phyloP scores from a whole-genome alignment of 345 rosid genomes.

The Acer negundo region DNA sequence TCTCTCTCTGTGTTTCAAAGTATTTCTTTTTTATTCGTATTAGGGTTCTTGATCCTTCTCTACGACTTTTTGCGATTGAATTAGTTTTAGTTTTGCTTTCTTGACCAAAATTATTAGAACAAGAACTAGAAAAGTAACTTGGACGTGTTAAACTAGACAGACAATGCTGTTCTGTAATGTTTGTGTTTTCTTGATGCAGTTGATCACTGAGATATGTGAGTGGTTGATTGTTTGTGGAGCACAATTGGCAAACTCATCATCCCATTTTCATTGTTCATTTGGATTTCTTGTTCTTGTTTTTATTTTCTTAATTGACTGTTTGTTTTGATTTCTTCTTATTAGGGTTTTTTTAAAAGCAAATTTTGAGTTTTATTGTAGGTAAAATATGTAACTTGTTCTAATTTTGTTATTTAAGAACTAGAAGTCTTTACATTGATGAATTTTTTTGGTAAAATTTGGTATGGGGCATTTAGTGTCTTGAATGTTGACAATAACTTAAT shows the following conservation, averaged over 20 bases:
- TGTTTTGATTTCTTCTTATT: neutral
- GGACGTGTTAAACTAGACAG: neutral
- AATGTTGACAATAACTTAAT: neutral
- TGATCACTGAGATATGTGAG: neutral
- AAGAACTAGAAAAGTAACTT: neutral
- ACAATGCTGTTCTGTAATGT: neutral
- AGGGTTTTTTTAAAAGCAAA: neutral
- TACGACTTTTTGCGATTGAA: conserved; percentile 21
- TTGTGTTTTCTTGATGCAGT: neutral
- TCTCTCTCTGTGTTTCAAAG: neutral
- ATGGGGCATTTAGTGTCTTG: neutral
- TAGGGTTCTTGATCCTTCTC: conserved; percentile 18
- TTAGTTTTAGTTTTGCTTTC: neutral
- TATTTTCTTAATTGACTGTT: neutral
- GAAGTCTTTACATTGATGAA: neutral
- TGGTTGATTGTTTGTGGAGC: neutral
- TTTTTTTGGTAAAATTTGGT: conserved; percentile 1
- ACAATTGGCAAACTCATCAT: neutral
- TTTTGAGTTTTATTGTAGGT: too few relatives aligned
- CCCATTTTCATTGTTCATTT: neutral
- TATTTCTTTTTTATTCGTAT: neutral
- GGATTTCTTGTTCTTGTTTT: neutral
- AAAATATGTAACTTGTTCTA: neutral
- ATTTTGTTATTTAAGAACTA: neutral
- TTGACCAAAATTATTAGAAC: neutral